Percentiles rank a stretch among this genome's conserved stretches.
phyloP scores from a whole-genome alignment of 768 basidiomycete genomes.

The Hericium alpestre region DNA sequence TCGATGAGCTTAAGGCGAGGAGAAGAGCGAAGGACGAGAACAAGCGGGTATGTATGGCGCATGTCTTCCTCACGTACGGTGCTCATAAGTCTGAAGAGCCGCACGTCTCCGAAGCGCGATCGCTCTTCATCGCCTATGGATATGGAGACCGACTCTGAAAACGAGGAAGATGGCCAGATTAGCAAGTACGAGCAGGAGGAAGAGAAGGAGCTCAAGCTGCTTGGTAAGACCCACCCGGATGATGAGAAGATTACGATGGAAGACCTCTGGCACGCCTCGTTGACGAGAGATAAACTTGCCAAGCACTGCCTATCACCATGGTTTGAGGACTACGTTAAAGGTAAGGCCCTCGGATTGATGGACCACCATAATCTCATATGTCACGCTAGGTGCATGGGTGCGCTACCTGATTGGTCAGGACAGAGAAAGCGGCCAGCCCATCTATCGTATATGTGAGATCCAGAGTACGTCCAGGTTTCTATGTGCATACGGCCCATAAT shows the following conservation, averaged over 20 bases:
- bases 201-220: slow-evolving; percentile 45
- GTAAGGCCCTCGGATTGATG: slow-evolving; percentile 27
- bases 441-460: slow-evolving; percentile 81
- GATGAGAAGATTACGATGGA: slow-evolving; percentile 41
- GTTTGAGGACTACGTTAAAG: slow-evolving; percentile 77
- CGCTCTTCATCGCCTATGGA: slow-evolving; percentile 75
- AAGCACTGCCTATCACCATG: slow-evolving; percentile 67
- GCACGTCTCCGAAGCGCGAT: slow-evolving; percentile 53
- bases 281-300: slow-evolving; percentile 63
- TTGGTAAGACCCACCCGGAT: slow-evolving; percentile 30
- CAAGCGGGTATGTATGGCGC: slow-evolving; percentile 48
- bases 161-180: slow-evolving; percentile 67
- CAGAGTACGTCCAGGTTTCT: slow-evolving; percentile 41
- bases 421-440: slow-evolving; percentile 29
- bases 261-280: slow-evolving; percentile 49
- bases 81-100: slow-evolving; percentile 11
- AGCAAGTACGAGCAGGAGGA: slow-evolving; percentile 66
- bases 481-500: slow-evolving; percentile 1
- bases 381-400: slow-evolving; percentile 65
- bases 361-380: neutral
- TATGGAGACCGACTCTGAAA: slow-evolving; percentile 79
- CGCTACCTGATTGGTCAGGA: slow-evolving; percentile 71
- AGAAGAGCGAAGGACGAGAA: slow-evolving; percentile 86
- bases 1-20: slow-evolving; percentile 79
- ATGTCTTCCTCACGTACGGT: neutral